Percentiles rank a stretch among this genome's conserved stretches.
Evolutionary conservation across 129 eudicot genomes (phyloP).

Genomic region (Apium graveolens): DNA sequence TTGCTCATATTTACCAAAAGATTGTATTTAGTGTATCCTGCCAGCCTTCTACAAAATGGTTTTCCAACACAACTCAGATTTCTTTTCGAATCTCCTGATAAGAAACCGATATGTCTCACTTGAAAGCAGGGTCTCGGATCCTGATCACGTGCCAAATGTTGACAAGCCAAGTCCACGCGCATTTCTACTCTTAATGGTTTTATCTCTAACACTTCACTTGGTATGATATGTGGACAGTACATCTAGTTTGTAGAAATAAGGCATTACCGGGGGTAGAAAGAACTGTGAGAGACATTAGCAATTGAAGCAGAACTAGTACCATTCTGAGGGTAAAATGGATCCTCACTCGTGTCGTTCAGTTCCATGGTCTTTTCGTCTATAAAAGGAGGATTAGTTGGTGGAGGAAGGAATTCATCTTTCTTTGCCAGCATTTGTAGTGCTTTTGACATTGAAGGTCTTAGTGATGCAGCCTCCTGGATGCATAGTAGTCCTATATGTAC

Average conservation of each 20-base stretch:
- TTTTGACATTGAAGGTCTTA: slow-evolving; percentile 66
- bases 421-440: slow-evolving; percentile 50
- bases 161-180: neutral
- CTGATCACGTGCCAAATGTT: neutral
- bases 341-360: slow-evolving; percentile 31
- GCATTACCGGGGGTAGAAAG: slow-evolving; percentile 51
- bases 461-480: slow-evolving; percentile 58
- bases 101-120: neutral
- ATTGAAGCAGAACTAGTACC: slow-evolving; percentile 30
- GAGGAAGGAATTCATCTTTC: slow-evolving; percentile 48
- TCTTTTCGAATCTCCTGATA: neutral
- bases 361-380: slow-evolving; percentile 62
- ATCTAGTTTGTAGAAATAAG: slow-evolving; percentile 3
- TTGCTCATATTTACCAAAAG: neutral
- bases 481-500: slow-evolving; percentile 77
- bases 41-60: neutral
- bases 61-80: no score
- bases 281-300: slow-evolving; percentile 55
- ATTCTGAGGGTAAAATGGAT: slow-evolving; percentile 13
- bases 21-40: neutral
- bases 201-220: neutral
- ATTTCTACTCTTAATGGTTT: no score
- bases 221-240: neutral
- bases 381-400: slow-evolving; percentile 71
- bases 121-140: neutral